Percentiles rank a stretch among this genome's conserved stretches.
Evolutionary conservation across 1,284 basidiomycete genomes (phyloP).

Genomic region (Leccinum solheimii): DNA sequence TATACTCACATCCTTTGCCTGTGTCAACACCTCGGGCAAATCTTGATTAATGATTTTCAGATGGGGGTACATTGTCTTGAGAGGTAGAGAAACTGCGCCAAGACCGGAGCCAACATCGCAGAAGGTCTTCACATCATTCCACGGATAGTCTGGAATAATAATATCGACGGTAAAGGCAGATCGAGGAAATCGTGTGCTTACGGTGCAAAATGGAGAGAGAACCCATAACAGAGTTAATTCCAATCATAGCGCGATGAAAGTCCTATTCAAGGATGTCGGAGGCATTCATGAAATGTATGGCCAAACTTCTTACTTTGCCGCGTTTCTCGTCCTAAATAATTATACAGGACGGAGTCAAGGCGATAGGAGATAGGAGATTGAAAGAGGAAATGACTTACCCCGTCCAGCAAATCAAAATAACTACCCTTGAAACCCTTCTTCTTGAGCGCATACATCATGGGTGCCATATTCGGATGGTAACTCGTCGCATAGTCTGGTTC

Average conservation of each 20-base stretch:
- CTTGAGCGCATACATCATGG: slow-evolving; percentile 26
- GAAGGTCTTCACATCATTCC: slow-evolving; percentile 43
- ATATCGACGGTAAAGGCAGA: not conserved
- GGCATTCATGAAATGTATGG: not conserved
- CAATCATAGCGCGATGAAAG: slow-evolving; percentile 21
- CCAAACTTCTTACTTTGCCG: slow-evolving; percentile 12
- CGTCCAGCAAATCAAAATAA: slow-evolving; percentile 29
- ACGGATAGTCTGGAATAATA: slow-evolving; percentile 39
- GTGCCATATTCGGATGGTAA: slow-evolving; percentile 22
- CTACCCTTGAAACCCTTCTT: slow-evolving; percentile 19
- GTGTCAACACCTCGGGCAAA: slow-evolving; percentile 38
- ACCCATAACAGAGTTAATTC: slow-evolving; percentile 20
- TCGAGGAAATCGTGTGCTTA: slow-evolving; percentile 9
- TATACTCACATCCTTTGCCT: slow-evolving; percentile 32
- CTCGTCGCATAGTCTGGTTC: slow-evolving; percentile 27
- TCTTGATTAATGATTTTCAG: slow-evolving; percentile 50
- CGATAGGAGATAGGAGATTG: too few relatives aligned
- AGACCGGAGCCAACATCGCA: slow-evolving; percentile 52
- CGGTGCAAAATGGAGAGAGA: slow-evolving; percentile 29
- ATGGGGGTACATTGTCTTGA: slow-evolving; percentile 42
- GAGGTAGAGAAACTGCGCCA: slow-evolving; percentile 43
- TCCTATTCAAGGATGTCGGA: too few relatives aligned
- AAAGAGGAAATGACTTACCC: slow-evolving; percentile 17
- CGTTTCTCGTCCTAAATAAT: slow-evolving; percentile 17
- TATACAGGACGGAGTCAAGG: not conserved